These are phyloP conservation scores for Boletus semigastroideus DNA, from an alignment of 1,284 basidiomycete species.

Conservation along the genomic window DNA sequence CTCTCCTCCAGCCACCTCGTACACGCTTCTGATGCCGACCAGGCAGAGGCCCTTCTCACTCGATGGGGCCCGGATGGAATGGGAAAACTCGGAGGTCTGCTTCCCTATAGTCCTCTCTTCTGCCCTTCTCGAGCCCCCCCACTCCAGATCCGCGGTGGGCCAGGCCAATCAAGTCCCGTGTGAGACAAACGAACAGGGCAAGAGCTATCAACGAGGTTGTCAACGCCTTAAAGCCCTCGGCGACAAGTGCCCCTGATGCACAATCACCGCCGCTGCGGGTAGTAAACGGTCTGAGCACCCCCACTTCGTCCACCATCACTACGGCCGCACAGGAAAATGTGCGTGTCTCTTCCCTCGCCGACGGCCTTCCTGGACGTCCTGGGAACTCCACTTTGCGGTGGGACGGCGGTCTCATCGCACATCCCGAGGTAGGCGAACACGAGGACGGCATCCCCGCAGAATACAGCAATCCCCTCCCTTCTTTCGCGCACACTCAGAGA, in stretches of 20 bases:
- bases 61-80: conserved; percentile 91
- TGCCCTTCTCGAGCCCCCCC: conserved; percentile 17
- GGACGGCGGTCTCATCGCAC: conserved; percentile 57
- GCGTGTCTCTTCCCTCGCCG: conserved; percentile 42
- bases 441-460: conserved; percentile 45
- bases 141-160: conserved; percentile 85
- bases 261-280: conserved; percentile 66
- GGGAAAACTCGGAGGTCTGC: conserved; percentile 85
- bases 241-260: conserved; percentile 42
- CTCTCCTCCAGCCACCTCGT: conserved; percentile 73
- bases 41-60: conserved; percentile 85
- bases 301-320: conserved; percentile 60
- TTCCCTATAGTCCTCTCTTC: conserved; percentile 25
- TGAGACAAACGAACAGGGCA: conserved; percentile 74
- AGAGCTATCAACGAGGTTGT: conserved; percentile 83
- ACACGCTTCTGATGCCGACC: conserved; percentile 91
- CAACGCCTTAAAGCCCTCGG: conserved; percentile 61
- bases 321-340: conserved; percentile 71
- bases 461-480: conserved; percentile 14
- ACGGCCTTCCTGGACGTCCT: conserved; percentile 55
- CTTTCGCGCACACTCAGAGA: conserved; percentile 31
- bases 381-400: conserved; percentile 61
- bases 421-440: conserved; percentile 60
- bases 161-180: conserved; percentile 82
- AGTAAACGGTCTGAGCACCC: conserved; percentile 74